A percentile compares a stretch with the other conserved stretches of the same genome.
phyloP scores from a whole-genome alignment of 2,329 filamentous ascomycete species.

The Aspergillus fumigatiaffinis region DNA sequence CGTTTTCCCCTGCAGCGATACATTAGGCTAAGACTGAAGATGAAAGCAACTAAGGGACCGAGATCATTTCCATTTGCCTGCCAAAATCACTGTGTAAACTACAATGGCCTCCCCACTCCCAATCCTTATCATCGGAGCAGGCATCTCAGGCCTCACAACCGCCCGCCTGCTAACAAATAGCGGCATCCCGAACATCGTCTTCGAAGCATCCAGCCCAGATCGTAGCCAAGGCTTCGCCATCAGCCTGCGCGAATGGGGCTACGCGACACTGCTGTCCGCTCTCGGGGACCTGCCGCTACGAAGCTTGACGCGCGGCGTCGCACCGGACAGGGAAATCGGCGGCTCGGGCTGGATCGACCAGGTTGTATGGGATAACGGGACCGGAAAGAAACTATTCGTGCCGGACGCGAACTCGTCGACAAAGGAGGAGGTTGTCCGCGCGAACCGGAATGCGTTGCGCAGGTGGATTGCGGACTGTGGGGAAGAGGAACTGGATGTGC shows the following conservation, averaged over 20 bases:
- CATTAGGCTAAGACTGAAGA: too few species aligned
- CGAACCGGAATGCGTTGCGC: conserved; percentile 8
- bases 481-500: conserved; percentile 7
- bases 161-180: too few species aligned
- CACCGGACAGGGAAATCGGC: conserved; percentile 8
- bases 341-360: conserved; percentile 12
- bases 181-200: too few species aligned
- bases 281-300: conserved; percentile 3
- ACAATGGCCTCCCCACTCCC: too few species aligned
- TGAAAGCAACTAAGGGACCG: too few species aligned
- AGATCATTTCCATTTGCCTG: too few species aligned
- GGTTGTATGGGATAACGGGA: conserved; percentile 8
- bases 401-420: not conserved
- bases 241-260: conserved; percentile 8
- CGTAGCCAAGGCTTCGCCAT: conserved; percentile 11
- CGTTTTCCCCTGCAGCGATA: too few species aligned
- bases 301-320: conserved; percentile 3
- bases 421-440: conserved; percentile 3
- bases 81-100: too few species aligned
- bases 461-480: conserved; percentile 9
- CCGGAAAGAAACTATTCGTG: conserved; percentile 2
- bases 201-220: not conserved
- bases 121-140: too few species aligned
- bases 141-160: too few species aligned
- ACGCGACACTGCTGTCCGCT: not conserved